Evolutionary conservation across 2,329 filamentous ascomycete species (phyloP).

Genomic region (Ascochyta fabae): DNA sequence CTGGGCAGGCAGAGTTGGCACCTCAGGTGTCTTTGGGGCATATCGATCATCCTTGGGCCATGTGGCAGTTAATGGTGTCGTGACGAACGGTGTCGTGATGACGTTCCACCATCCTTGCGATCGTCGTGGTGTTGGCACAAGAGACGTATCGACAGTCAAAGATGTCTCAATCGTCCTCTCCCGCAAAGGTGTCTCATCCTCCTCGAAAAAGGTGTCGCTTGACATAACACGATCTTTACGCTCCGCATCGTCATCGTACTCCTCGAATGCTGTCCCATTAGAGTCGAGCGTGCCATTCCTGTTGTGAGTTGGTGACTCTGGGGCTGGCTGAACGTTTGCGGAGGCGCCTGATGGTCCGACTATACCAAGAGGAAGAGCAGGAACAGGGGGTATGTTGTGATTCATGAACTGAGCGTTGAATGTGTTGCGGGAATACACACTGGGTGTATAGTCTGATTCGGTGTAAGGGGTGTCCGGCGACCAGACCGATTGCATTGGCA

Average conservation of each 20-base stretch:
- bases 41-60: constrained; percentile 39
- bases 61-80: constrained; percentile 46
- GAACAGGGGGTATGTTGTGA: constrained; percentile 59
- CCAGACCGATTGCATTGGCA: constrained; percentile 61
- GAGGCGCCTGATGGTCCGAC: constrained; percentile 17
- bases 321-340: neutral
- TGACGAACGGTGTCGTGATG: constrained; percentile 71
- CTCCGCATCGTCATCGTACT: constrained; percentile 58
- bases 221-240: constrained; percentile 55
- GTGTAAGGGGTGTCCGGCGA: constrained; percentile 64
- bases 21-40: constrained; percentile 37
- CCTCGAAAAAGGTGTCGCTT: constrained; percentile 73
- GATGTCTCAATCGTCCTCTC: constrained; percentile 40
- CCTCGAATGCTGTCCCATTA: constrained; percentile 51
- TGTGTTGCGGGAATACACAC: constrained; percentile 66
- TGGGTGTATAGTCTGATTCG: constrained; percentile 64
- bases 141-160: constrained; percentile 45
- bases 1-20: constrained; percentile 42
- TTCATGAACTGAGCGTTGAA: constrained; percentile 45
- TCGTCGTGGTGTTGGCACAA: constrained; percentile 60
- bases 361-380: constrained; percentile 39
- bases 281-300: constrained; percentile 46
- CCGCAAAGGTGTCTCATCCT: constrained; percentile 60
- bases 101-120: constrained; percentile 81
- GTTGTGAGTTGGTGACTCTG: constrained; percentile 22